A percentile compares a stretch with the other conserved stretches of the same genome.
phyloP scores from a whole-genome alignment of 495 filamentous ascomycete species.

The Penicillium fimorum region DNA sequence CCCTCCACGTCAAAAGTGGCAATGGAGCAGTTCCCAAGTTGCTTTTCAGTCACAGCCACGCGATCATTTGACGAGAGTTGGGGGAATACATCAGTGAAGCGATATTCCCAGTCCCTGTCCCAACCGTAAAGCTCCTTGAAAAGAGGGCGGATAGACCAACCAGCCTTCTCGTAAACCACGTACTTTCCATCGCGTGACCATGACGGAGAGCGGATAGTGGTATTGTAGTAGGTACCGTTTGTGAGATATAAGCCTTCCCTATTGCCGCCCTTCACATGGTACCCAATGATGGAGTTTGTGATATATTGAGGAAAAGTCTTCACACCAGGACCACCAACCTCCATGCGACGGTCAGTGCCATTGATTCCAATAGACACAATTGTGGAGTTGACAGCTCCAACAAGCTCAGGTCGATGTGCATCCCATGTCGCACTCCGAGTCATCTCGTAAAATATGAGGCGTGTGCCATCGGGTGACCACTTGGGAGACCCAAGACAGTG shows the following conservation, averaged over 20 bases:
- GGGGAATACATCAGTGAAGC: slow-evolving; percentile 37
- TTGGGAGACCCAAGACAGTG: slow-evolving; percentile 28
- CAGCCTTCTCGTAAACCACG: slow-evolving; percentile 31
- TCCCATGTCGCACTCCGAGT: slow-evolving; percentile 27
- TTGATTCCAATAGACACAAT: slow-evolving; percentile 28
- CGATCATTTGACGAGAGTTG: slow-evolving; percentile 21
- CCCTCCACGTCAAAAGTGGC: slow-evolving; percentile 18
- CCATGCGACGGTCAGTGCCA: slow-evolving; percentile 17
- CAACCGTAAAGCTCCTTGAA: slow-evolving; percentile 32
- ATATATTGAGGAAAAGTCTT: slow-evolving; percentile 32
- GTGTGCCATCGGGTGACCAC: slow-evolving; percentile 30
- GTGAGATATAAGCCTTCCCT: slow-evolving; percentile 27
- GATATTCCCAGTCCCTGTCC: slow-evolving; percentile 35
- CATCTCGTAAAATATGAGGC: slow-evolving; percentile 34
- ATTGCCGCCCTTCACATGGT: slow-evolving; percentile 24
- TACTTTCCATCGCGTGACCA: slow-evolving; percentile 32
- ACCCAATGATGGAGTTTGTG: slow-evolving; percentile 20
- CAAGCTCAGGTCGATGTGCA: slow-evolving; percentile 26
- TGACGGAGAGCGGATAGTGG: slow-evolving; percentile 24
- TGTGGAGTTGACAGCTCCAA: slow-evolving; percentile 17
- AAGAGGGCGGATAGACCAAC: slow-evolving; percentile 25
- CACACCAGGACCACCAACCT: slow-evolving; percentile 20
- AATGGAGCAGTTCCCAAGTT: slow-evolving; percentile 31
- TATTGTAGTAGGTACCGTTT: slow-evolving; percentile 16
- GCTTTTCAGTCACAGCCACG: slow-evolving; percentile 30